phyloP scores from a whole-genome alignment of 306 rosid genomes.

The Carpinus viminea region DNA sequence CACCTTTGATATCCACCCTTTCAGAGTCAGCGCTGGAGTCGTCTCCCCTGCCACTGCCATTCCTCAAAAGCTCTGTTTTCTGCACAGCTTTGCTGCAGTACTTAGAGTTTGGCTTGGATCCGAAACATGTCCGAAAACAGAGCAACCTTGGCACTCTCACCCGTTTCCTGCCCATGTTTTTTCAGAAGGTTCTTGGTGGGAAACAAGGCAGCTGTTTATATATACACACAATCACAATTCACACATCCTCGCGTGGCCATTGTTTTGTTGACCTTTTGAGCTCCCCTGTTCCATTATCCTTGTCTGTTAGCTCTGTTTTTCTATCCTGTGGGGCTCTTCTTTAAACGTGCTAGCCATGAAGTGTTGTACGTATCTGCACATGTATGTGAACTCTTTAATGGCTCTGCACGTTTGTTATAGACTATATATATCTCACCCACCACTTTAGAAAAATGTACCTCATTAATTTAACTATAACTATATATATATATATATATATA shows the following conservation, averaged over 20 bases:
- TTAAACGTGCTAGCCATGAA: constrained; percentile 63
- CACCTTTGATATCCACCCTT: background rate
- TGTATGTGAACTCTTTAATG: constrained; percentile 23
- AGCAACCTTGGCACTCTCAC: constrained; percentile 38
- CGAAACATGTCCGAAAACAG: constrained; percentile 35
- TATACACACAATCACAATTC: background rate
- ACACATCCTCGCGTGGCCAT: constrained; percentile 20
- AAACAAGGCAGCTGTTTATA: constrained; percentile 5
- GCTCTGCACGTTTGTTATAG: constrained; percentile 29
- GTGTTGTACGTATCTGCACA: background rate
- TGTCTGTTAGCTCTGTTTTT: constrained; percentile 43
- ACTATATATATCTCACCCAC: too few species aligned
- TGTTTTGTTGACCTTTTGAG: constrained; percentile 41
- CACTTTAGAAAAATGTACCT: too few species aligned
- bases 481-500: too few species aligned
- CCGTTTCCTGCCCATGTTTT: constrained; percentile 54
- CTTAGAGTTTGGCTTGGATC: constrained; percentile 32
- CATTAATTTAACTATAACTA: too few species aligned
- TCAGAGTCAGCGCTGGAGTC: constrained; percentile 14
- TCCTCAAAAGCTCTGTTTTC: constrained; percentile 45
- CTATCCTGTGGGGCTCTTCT: constrained; percentile 47
- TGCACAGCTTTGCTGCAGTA: constrained; percentile 32
- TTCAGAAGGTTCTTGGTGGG: background rate
- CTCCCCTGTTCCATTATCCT: constrained; percentile 3
- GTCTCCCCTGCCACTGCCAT: constrained; percentile 12